These are phyloP conservation scores for Gardenia jasminoides DNA, from an alignment of 257 asterid genomes.

Conservation along the genomic window DNA sequence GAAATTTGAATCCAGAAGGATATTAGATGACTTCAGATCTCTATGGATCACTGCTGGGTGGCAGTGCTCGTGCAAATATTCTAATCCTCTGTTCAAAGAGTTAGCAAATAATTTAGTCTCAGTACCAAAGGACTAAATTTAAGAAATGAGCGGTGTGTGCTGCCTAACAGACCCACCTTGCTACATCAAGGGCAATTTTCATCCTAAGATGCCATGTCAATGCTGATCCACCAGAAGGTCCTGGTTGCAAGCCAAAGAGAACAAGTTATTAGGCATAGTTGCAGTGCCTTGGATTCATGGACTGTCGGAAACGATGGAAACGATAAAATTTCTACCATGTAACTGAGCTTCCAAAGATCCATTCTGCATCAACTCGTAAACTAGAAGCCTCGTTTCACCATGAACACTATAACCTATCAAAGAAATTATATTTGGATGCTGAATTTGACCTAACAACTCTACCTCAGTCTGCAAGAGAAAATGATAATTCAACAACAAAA, in stretches of 20 bases:
- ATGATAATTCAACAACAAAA: slow-evolving; percentile 2
- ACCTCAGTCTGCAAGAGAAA: slow-evolving; percentile 60
- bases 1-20: slow-evolving; percentile 72
- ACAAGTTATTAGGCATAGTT: slow-evolving; percentile 1
- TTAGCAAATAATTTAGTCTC: slow-evolving; percentile 10
- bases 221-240: slow-evolving; percentile 60
- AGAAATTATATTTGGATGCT: slow-evolving; percentile 63
- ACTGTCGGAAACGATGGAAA: background rate
- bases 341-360: slow-evolving; percentile 73
- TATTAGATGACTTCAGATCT: slow-evolving; percentile 81
- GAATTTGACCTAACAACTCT: slow-evolving; percentile 57
- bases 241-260: slow-evolving; percentile 32
- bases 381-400: slow-evolving; percentile 60
- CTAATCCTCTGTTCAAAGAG: slow-evolving; percentile 62
- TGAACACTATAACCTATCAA: slow-evolving; percentile 60
- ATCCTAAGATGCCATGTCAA: slow-evolving; percentile 62
- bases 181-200: slow-evolving; percentile 70
- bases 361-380: slow-evolving; percentile 60
- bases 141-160: slow-evolving; percentile 19
- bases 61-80: slow-evolving; percentile 67
- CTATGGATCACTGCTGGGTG: slow-evolving; percentile 76
- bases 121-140: background rate
- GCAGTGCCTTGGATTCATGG: background rate
- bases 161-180: slow-evolving; percentile 47
- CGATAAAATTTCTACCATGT: slow-evolving; percentile 46